phyloP scores from a whole-genome alignment of 441 rosid genomes.

The Adansonia gregorii region DNA sequence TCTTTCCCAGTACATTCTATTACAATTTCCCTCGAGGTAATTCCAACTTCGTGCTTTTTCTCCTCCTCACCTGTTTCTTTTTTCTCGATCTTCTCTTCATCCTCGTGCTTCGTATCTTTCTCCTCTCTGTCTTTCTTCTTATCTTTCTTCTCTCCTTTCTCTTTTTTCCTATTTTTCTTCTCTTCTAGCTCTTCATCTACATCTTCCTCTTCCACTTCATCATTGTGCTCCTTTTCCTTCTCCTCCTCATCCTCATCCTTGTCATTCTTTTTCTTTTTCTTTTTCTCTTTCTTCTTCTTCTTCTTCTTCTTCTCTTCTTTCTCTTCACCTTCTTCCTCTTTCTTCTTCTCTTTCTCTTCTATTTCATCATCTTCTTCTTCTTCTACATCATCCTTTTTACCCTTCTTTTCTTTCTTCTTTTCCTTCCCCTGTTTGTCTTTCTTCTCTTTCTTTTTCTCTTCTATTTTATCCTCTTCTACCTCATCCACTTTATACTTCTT shows the following conservation, averaged over 20 bases:
- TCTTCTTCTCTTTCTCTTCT: slow-evolving; percentile 28
- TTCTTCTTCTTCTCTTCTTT: not conserved
- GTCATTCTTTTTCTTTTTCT: slow-evolving; percentile 33
- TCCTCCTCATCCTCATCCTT: not conserved
- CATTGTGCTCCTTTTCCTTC: slow-evolving; percentile 8
- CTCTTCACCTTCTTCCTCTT: slow-evolving; percentile 14
- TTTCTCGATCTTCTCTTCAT: not conserved
- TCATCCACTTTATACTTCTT: not conserved
- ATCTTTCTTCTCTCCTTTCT: slow-evolving; percentile 17
- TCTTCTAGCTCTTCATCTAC: slow-evolving; percentile 24
- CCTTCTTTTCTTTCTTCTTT: slow-evolving; percentile 22
- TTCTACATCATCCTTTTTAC: slow-evolving; percentile 15
- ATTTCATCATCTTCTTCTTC: slow-evolving; percentile 23
- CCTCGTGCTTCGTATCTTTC: slow-evolving; percentile 17
- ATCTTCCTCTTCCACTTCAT: not conserved
- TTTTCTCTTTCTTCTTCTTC: slow-evolving; percentile 20
- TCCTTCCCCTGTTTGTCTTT: slow-evolving; percentile 33
- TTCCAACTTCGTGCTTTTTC: slow-evolving; percentile 37
- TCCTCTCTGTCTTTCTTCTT: slow-evolving; percentile 23
- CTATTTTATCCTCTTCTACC: slow-evolving; percentile 18
- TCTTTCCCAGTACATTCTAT: slow-evolving; percentile 30
- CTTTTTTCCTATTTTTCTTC: slow-evolving; percentile 25
- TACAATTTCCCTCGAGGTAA: slow-evolving; percentile 36
- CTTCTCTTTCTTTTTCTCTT: slow-evolving; percentile 29
- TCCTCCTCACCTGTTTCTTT: slow-evolving; percentile 2